Evolutionary conservation across 768 basidiomycete genomes (phyloP), one percentile per base, ranked within the genome.

Genomic region (Termitomyces sp.): DNA sequence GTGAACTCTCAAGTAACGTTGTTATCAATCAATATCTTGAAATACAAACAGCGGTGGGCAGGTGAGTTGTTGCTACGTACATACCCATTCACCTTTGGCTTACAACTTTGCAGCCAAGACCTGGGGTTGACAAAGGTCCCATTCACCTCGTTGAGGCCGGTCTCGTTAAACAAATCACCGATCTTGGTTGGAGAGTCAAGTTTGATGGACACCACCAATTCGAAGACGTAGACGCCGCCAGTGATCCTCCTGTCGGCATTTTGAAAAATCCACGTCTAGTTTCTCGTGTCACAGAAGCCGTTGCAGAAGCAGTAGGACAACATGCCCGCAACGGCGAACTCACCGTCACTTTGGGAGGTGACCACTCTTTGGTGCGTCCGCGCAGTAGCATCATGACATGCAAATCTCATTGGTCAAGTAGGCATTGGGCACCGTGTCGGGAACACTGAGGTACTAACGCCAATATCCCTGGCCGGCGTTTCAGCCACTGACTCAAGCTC

Each of bases 391-490:
- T 56, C n/a, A 49, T 34, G 51, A 10, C 29, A 17, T 56, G 10
- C 20, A 56, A 42, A 63, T 57, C 57, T 60, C 46, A 67, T n/a
- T 43, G 40, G 37, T 32, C 34, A 49, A 45, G 51, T 56, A 83
- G 81, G 81, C 95, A 0, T 89, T 98, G 89, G 97, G 94, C 11
- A 98, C 97, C 25, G 92, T 98, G 60, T 88, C 88, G 3, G 97
- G 96, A 32, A 94, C 92, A 5, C 76, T 96, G 38, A 83, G 80
- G 91, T 91, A 69, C 82, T 56, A 56, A 59, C 38, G 20, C 40
- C n/a, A 46, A 20, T 60, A 47, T 29, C 25, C 37, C 45, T 52
- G 9, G 38, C 25, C 25, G 25, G 25, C 25, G 25, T 58, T 53
- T 52, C n/a, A 49, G 10, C 25, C 52, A 1, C 36, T 50, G 49